Evolutionary conservation across 305 asterid genomes (phyloP).

Genomic region (Caryopteris hybrid): DNA sequence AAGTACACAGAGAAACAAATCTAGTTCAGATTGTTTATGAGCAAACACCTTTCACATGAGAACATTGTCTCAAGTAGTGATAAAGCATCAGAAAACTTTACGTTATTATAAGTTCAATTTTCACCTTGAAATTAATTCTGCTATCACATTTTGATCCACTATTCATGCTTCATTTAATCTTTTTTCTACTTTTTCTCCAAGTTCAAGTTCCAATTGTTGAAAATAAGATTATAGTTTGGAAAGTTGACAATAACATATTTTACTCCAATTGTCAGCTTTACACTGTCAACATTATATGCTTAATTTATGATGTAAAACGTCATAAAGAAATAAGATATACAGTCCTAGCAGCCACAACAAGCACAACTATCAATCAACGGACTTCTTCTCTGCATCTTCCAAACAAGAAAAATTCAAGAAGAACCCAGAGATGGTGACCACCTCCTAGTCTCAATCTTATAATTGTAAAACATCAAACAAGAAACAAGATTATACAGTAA

Average conservation of each 20-base stretch:
- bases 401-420: too few species aligned
- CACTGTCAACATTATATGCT: neutral
- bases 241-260: too few species aligned
- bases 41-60: neutral
- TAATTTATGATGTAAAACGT: neutral
- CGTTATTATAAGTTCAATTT: neutral
- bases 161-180: neutral
- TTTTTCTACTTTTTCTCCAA: neutral
- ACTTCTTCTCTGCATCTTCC: too few species aligned
- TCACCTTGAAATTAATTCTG: neutral
- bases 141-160: neutral
- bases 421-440: too few species aligned
- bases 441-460: too few species aligned
- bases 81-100: too few species aligned
- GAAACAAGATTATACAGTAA: too few species aligned
- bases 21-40: neutral
- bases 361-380: neutral
- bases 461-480: too few species aligned
- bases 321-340: neutral
- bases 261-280: neutral
- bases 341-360: neutral
- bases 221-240: too few species aligned
- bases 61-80: too few species aligned
- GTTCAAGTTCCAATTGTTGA: neutral
- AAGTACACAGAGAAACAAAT: too few species aligned